Percentiles rank a stretch among this genome's conserved stretches.
phyloP scores from a whole-genome alignment of 2,329 filamentous ascomycete species.

The Ascochyta fabae region DNA sequence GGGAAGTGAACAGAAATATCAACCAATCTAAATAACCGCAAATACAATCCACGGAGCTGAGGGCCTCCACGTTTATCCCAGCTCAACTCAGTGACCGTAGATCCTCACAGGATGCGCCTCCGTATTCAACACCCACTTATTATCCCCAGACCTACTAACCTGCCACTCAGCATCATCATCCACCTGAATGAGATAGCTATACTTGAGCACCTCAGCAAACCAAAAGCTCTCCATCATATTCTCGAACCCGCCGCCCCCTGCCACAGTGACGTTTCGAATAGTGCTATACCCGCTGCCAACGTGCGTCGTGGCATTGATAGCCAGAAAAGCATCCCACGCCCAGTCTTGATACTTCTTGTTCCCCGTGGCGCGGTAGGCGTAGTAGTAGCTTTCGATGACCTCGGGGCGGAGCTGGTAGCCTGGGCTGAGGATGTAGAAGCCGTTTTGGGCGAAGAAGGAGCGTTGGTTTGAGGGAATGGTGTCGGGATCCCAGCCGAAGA shows the following conservation, averaged over 20 bases:
- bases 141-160: constrained; percentile 56
- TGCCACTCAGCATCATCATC: constrained; percentile 67
- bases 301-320: constrained; percentile 68
- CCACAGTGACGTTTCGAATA: constrained; percentile 69
- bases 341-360: constrained; percentile 79
- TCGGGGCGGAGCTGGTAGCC: constrained; percentile 78
- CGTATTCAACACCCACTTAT: constrained; percentile 68
- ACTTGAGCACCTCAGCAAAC: constrained; percentile 89
- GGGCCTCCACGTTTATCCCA: not conserved
- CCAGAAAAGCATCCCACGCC: constrained; percentile 79
- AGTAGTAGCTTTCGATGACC: constrained; percentile 84
- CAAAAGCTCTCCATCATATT: constrained; percentile 88
- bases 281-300: constrained; percentile 71
- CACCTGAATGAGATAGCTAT: constrained; percentile 73
- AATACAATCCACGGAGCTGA: not conserved
- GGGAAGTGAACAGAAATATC: not conserved
- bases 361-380: constrained; percentile 81
- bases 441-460: constrained; percentile 68
- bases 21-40: not conserved
- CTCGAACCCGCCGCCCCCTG: constrained; percentile 64
- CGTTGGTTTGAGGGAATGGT: constrained; percentile 47
- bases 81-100: constrained; percentile 9
- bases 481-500: constrained; percentile 49
- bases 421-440: constrained; percentile 71
- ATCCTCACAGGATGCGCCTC: constrained; percentile 68